These are phyloP conservation scores for Diaporthe capsici DNA, from an alignment of 2,329 filamentous ascomycete species.

Conservation along the genomic window DNA sequence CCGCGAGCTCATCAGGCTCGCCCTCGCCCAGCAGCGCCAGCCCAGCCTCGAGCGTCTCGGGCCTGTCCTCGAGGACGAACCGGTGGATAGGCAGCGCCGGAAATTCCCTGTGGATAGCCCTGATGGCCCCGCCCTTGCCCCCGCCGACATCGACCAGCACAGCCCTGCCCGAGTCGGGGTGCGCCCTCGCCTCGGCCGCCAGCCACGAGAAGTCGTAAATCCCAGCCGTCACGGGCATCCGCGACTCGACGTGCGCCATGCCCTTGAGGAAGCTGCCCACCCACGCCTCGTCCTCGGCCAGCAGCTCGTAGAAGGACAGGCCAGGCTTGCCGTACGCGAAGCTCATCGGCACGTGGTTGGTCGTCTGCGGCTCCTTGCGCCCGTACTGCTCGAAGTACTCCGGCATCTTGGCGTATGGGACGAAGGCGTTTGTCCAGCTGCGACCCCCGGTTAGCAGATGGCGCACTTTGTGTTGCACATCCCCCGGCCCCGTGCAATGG, in stretches of 20 bases:
- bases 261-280: constrained; percentile 47
- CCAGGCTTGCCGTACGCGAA: constrained; percentile 47
- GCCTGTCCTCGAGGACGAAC: constrained; percentile 51
- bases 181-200: constrained; percentile 38
- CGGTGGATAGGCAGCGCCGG: constrained; percentile 44
- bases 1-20: constrained; percentile 43
- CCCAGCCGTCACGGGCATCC: constrained; percentile 47
- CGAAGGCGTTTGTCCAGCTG: constrained; percentile 45
- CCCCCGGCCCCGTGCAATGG: background rate
- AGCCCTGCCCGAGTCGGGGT: constrained; percentile 38
- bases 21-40: constrained; percentile 14
- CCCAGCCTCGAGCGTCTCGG: constrained; percentile 47
- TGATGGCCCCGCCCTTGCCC: constrained; percentile 49
- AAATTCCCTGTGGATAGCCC: constrained; percentile 44
- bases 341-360: constrained; percentile 46
- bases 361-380: constrained; percentile 45
- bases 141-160: constrained; percentile 52
- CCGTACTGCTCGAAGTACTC: constrained; percentile 48
- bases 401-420: constrained; percentile 39
- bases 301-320: constrained; percentile 46
- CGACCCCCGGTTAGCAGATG: constrained; percentile 41
- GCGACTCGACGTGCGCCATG: constrained; percentile 46
- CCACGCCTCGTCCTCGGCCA: constrained; percentile 44
- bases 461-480: background rate
- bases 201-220: constrained; percentile 48